A percentile compares a stretch with the other conserved stretches of the same genome.
These are phyloP conservation scores for Massariosphaeria phaeospora DNA, from an alignment of 495 filamentous ascomycete genomes.

Conservation along the genomic window DNA sequence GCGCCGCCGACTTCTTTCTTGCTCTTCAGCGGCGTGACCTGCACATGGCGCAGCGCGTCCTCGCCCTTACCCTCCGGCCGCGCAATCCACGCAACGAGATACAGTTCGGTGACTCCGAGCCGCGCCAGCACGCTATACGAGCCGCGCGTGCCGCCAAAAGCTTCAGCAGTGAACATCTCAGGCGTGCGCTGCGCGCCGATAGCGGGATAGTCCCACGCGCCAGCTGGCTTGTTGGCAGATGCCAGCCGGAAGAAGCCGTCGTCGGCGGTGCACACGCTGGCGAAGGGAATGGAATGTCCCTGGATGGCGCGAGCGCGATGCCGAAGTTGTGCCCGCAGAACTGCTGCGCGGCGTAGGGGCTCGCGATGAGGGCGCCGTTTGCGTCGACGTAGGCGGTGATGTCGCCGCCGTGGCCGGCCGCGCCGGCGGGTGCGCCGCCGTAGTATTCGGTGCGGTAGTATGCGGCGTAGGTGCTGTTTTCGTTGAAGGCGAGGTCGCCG, in stretches of 20 bases:
- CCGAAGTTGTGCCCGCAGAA: slow-evolving; percentile 58
- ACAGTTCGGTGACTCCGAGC: slow-evolving; percentile 43
- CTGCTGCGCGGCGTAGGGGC: slow-evolving; percentile 48
- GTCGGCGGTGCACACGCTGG: slow-evolving; percentile 53
- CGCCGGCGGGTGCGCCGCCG: slow-evolving; percentile 46
- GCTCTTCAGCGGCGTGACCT: no score
- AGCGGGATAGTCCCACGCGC: no score
- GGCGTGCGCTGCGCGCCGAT: no score
- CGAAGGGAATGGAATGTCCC: slow-evolving; percentile 48
- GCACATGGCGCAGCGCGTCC: no score
- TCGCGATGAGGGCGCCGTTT: slow-evolving; percentile 43
- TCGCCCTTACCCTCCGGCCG: slow-evolving; percentile 48
- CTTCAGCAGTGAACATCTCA: no score
- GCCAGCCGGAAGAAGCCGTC: slow-evolving; percentile 57
- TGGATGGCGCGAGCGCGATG: slow-evolving; percentile 52
- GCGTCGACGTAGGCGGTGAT: slow-evolving; percentile 50
- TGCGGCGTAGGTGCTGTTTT: slow-evolving; percentile 49
- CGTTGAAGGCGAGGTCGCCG: slow-evolving; percentile 52
- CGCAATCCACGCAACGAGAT: slow-evolving; percentile 54
- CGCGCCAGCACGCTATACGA: slow-evolving; percentile 49
- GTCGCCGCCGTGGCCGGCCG: slow-evolving; percentile 52
- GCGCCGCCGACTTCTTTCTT: no score
- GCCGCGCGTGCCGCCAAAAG: slow-evolving; percentile 55
- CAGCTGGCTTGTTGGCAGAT: no score
- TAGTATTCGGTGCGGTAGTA: slow-evolving; percentile 56